Conservation (phyloP, 192 early-diverging fungal species). For the Bifiguratus adelaidae region DNA sequence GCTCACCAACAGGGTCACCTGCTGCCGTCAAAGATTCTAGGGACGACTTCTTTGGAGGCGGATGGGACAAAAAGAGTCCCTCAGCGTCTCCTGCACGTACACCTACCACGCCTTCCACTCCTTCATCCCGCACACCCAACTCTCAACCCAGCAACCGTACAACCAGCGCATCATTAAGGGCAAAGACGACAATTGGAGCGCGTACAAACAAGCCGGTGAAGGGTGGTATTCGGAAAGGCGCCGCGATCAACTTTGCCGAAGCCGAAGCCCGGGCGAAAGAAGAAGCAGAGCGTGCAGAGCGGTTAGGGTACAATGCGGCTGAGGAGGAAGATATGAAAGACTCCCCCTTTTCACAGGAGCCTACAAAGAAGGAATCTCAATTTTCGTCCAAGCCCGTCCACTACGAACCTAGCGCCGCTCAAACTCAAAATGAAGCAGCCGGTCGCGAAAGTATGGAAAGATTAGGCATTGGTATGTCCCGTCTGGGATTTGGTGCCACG, state of each 20-base stretch:
- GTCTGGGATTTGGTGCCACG: conserved; percentile 45
- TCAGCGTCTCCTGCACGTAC: too few relatives aligned
- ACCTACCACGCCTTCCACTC: conserved; percentile 22
- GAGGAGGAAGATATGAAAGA: neutral
- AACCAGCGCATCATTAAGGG: conserved; percentile 17
- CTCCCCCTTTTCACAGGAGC: neutral
- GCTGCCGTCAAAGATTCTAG: conserved; percentile 10
- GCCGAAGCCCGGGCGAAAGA: conserved; percentile 78
- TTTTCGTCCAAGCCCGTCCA: conserved; percentile 10
- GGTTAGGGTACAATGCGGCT: conserved; percentile 3
- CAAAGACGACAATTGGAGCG: conserved; percentile 46
- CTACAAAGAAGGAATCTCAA: neutral
- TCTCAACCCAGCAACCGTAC: too few relatives aligned
- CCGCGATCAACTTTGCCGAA: conserved; percentile 77
- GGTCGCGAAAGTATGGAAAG: conserved; percentile 14
- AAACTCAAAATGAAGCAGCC: neutral
- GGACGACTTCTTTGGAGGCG: conserved; percentile 58
- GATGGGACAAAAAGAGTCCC: conserved; percentile 49
- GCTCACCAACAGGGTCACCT: conserved; percentile 13
- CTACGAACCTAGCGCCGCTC: conserved; percentile 4
- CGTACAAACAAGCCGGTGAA: conserved; percentile 78
- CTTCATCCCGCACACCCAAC: conserved; percentile 20
- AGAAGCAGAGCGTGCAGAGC: conserved; percentile 23
- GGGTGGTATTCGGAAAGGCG: conserved; percentile 78
- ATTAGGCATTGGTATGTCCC: conserved; percentile 25